These are phyloP conservation scores for Bacidia rubella DNA, from an alignment of 495 filamentous ascomycete species.

Conservation along the genomic window DNA sequence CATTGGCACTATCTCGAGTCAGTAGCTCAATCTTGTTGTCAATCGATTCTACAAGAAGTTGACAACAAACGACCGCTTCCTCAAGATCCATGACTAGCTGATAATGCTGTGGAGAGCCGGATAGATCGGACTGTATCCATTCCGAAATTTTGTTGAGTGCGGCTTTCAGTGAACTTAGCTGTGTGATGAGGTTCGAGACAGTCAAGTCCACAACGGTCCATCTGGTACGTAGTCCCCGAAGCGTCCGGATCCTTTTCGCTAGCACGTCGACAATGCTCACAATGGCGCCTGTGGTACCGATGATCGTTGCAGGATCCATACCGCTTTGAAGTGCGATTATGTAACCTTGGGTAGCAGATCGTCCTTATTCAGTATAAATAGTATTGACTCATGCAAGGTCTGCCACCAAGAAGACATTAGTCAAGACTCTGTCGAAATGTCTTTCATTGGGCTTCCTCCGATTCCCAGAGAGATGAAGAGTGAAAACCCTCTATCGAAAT, in stretches of 20 bases:
- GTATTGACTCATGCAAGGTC: no score
- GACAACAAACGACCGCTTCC: slow-evolving; percentile 11
- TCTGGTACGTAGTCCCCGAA: slow-evolving; percentile 4
- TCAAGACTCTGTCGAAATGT: no score
- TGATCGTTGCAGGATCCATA: slow-evolving; percentile 9
- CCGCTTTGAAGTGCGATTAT: not conserved
- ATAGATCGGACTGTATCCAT: slow-evolving; percentile 6
- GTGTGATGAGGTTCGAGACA: slow-evolving; percentile 11
- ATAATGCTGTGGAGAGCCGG: slow-evolving; percentile 5
- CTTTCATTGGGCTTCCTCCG: no score
- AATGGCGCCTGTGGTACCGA: slow-evolving; percentile 6
- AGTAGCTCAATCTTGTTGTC: slow-evolving; percentile 4
- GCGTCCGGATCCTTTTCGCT: slow-evolving; percentile 5
- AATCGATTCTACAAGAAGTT: slow-evolving; percentile 4
- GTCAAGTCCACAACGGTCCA: slow-evolving; percentile 6
- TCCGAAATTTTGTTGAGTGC: slow-evolving; percentile 15
- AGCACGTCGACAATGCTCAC: slow-evolving; percentile 12
- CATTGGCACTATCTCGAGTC: not conserved
- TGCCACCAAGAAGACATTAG: no score
- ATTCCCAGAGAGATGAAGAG: no score
- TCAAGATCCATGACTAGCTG: slow-evolving; percentile 12
- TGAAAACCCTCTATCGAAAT: no score
- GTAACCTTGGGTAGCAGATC: no score
- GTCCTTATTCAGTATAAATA: no score
- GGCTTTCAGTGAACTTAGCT: slow-evolving; percentile 14